Percentiles rank a stretch among this genome's conserved stretches.
Conservation (phyloP, 2,329 filamentous ascomycete species). For the Arthroderma sp. region DNA sequence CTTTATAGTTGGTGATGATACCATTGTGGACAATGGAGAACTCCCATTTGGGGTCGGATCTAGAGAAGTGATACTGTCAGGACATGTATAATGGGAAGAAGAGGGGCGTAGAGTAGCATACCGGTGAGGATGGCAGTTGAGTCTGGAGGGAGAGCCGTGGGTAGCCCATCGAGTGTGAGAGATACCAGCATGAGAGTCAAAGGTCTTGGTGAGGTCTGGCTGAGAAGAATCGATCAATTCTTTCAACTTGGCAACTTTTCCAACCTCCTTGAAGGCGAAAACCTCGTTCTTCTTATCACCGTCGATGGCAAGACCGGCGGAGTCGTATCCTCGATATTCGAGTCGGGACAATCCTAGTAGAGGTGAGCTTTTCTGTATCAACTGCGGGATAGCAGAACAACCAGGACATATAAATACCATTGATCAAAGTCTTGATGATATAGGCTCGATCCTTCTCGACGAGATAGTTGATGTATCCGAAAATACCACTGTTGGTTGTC, state of each 20-base stretch:
- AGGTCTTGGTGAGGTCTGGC: constrained; percentile 79
- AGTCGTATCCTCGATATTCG: constrained; percentile 98
- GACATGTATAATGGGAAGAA: not conserved
- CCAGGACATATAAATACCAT: constrained; percentile 49
- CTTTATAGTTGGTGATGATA: constrained; percentile 99
- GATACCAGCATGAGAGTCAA: constrained; percentile 96
- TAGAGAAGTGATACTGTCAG: constrained; percentile 22
- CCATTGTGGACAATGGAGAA: constrained; percentile 98
- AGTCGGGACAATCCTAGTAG: constrained; percentile 72
- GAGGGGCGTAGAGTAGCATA: constrained; percentile 34
- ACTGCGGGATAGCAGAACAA: constrained; percentile 9
- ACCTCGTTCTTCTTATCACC: constrained; percentile 99
- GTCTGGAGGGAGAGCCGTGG: constrained; percentile 80
- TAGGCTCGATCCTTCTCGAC: constrained; percentile 97
- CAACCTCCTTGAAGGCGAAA: constrained; percentile 95
- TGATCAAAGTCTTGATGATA: constrained; percentile 90
- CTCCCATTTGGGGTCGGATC: constrained; percentile 89
- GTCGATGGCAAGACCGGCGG: constrained; percentile 86
- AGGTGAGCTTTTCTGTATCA: constrained; percentile 2
- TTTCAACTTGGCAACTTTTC: constrained; percentile 95
- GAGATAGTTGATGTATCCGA: constrained; percentile 98
- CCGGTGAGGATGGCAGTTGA: constrained; percentile 98
- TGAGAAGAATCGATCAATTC: constrained; percentile 74
- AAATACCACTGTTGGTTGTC: constrained; percentile 57
- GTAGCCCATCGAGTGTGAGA: constrained; percentile 99